A percentile compares a stretch with the other conserved stretches of the same genome.
Conservation (phyloP, 257 asterid genomes). For the Solanum chiquidenum region DNA sequence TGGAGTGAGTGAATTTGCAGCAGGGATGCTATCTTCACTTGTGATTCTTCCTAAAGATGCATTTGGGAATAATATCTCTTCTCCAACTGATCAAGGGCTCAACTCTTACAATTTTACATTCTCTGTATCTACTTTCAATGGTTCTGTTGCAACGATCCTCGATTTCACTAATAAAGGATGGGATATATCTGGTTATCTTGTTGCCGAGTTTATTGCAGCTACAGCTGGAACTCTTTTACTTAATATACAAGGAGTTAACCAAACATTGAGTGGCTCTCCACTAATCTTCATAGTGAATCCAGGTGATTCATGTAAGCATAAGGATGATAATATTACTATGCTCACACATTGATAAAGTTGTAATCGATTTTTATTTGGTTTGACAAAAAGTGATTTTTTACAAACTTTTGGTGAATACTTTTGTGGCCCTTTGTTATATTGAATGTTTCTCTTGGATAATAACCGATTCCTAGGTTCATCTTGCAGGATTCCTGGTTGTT, state of each 20-base stretch:
- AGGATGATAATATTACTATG: not conserved
- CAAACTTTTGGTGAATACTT: not conserved
- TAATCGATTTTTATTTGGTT: not conserved
- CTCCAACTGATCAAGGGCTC: conserved; percentile 15
- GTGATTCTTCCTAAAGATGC: conserved; percentile 75
- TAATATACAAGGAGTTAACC: conserved; percentile 46
- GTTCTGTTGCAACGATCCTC: conserved; percentile 28
- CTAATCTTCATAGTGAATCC: conserved; percentile 56
- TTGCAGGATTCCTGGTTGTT: conserved; percentile 57
- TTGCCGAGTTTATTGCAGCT: conserved; percentile 39
- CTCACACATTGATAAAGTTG: not conserved
- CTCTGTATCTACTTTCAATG: conserved; percentile 25
- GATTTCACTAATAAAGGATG: conserved; percentile 44
- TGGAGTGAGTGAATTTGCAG: conserved; percentile 43
- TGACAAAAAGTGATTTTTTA: not conserved
- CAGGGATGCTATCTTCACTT: conserved; percentile 50
- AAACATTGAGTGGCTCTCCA: conserved; percentile 56
- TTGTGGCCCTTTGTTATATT: not conserved
- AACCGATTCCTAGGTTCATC: not conserved
- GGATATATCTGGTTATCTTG: conserved; percentile 41
- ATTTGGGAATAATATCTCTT: conserved; percentile 74
- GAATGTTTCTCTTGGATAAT: not conserved
- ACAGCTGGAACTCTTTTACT: conserved; percentile 62
- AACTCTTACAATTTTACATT: conserved; percentile 27
- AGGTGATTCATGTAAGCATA: conserved; percentile 35